Evolutionary conservation across 305 asterid species (phyloP).

Genomic region (Fraxinus greggii): DNA sequence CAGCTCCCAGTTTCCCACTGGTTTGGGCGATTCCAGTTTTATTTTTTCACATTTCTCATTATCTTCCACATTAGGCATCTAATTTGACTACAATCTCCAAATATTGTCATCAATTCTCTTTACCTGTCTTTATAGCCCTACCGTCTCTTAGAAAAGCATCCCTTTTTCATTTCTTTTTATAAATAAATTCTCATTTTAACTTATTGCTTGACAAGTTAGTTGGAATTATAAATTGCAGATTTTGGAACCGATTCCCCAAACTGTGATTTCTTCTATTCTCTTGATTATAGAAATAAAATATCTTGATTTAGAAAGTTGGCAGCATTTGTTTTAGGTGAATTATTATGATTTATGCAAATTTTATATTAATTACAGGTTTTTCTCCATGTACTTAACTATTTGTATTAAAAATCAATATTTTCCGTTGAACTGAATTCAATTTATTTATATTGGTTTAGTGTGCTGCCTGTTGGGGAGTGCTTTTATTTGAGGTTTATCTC

Average conservation of each 20-base stretch:
- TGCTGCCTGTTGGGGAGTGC: not conserved
- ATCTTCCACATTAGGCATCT: slow-evolving; percentile 23
- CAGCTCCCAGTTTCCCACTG: slow-evolving; percentile 22
- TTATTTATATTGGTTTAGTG: not conserved
- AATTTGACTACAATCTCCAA: slow-evolving; percentile 9
- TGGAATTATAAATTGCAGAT: slow-evolving; percentile 18
- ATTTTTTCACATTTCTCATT: slow-evolving; percentile 12
- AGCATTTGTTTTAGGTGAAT: slow-evolving; percentile 19
- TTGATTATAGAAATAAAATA: slow-evolving; percentile 22
- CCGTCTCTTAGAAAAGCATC: slow-evolving; percentile 6
- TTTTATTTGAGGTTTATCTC: slow-evolving; percentile 10
- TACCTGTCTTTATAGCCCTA: slow-evolving; percentile 16
- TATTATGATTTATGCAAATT: not conserved
- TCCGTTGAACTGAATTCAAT: not conserved
- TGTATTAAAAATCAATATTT: slow-evolving; percentile 3
- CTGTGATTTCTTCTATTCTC: slow-evolving; percentile 7
- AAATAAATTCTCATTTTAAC: slow-evolving; percentile 14
- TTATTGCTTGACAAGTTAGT: slow-evolving; percentile 16
- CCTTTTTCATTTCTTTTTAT: not conserved
- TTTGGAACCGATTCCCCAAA: slow-evolving; percentile 7
- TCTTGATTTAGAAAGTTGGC: slow-evolving; percentile 19
- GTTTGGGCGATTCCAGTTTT: slow-evolving; percentile 27
- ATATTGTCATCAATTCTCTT: slow-evolving; percentile 13
- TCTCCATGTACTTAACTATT: slow-evolving; percentile 10
- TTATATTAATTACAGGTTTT: not conserved